A percentile compares a stretch with the other conserved stretches of the same genome.
phyloP scores from a whole-genome alignment of 352 stramenopile species.

The Globisporangium barbulae region DNA sequence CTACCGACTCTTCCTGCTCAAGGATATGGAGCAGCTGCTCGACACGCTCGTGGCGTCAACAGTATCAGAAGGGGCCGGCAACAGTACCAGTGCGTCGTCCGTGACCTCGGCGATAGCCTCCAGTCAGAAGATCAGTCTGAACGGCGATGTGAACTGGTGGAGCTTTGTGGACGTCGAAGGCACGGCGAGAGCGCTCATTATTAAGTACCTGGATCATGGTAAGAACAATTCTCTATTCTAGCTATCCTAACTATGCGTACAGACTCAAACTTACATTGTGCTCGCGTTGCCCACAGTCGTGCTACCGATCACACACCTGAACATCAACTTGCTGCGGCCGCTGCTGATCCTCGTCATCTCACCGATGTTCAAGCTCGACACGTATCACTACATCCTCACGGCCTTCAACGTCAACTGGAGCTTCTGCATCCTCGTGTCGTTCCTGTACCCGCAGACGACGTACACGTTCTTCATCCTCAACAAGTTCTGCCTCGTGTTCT shows the following conservation, averaged over 20 bases:
- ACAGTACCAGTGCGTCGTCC: conserved; percentile 1
- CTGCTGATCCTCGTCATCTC: conserved; percentile 57
- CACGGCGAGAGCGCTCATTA: conserved; percentile 35
- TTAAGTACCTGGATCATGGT: conserved; percentile 51
- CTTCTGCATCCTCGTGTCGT: conserved; percentile 59
- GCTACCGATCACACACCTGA: conserved; percentile 63
- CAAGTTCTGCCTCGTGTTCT: conserved; percentile 74
- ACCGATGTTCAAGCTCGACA: conserved; percentile 72
- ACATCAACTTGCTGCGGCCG: conserved; percentile 64
- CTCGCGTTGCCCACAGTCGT: conserved; percentile 26
- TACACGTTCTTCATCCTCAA: conserved; percentile 61
- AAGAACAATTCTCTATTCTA: neutral
- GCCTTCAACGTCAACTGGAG: conserved; percentile 61
- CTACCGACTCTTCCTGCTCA: conserved; percentile 46
- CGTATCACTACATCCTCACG: conserved; percentile 67
- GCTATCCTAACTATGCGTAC: too few species aligned
- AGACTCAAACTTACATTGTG: too few species aligned
- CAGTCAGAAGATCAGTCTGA: conserved; percentile 25
- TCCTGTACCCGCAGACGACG: conserved; percentile 57
- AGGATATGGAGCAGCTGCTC: conserved; percentile 49
- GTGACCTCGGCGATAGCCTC: neutral
- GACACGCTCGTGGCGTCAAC: conserved; percentile 16
- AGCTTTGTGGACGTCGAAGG: conserved; percentile 58
- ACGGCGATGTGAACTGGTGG: conserved; percentile 45
- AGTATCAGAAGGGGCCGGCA: neutral